phyloP scores from a whole-genome alignment of 2,329 filamentous ascomycete species.

The Fusarium algeriense region DNA sequence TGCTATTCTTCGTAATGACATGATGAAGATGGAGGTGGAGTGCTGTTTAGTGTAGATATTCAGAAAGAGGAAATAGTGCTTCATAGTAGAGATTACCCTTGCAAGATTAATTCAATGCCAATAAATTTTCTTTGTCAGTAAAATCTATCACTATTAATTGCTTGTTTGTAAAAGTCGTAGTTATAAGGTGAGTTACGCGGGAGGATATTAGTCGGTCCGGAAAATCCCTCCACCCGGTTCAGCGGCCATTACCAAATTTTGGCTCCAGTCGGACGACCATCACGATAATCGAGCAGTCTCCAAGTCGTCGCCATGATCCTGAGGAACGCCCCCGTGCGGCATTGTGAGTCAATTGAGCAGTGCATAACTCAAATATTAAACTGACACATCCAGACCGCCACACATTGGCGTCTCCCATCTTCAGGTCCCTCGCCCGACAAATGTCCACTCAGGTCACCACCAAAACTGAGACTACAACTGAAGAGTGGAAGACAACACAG shows the following conservation, averaged over 20 bases:
- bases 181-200: background rate
- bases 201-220: slow-evolving; percentile 34
- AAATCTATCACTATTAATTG: slow-evolving; percentile 5
- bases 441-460: slow-evolving; percentile 48
- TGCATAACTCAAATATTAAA: background rate
- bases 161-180: background rate
- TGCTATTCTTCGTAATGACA: slow-evolving; percentile 50
- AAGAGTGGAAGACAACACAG: slow-evolving; percentile 43
- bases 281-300: slow-evolving; percentile 33
- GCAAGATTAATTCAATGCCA: slow-evolving; percentile 42
- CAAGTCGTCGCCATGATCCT: slow-evolving; percentile 64
- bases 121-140: slow-evolving; percentile 25
- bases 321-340: slow-evolving; percentile 66
- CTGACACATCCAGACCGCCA: slow-evolving; percentile 61
- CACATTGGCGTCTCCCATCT: slow-evolving; percentile 61
- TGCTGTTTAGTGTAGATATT: slow-evolving; percentile 50
- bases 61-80: slow-evolving; percentile 45
- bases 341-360: slow-evolving; percentile 59
- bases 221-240: slow-evolving; percentile 42
- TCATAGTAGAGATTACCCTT: slow-evolving; percentile 48
- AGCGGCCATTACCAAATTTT: slow-evolving; percentile 48
- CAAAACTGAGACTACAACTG: slow-evolving; percentile 30
- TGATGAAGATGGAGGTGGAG: slow-evolving; percentile 50
- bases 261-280: slow-evolving; percentile 40
- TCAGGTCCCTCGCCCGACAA: slow-evolving; percentile 51